Percentiles rank a stretch among this genome's conserved stretches.
Conservation (phyloP, 768 basidiomycete genomes). For the Serendipita vermifera region DNA sequence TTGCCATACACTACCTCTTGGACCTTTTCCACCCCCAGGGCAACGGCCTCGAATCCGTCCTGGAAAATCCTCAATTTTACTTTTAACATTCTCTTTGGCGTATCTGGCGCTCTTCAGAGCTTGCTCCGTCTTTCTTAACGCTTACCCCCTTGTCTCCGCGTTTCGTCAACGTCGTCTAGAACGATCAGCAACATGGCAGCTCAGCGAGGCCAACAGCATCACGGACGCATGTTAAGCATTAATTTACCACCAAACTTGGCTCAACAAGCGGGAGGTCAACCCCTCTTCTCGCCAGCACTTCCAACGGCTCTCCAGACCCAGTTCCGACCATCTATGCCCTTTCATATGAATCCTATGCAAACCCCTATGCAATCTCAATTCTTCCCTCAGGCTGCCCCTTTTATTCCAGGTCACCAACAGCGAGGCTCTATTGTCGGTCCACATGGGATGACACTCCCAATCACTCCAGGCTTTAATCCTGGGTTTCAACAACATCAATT, state of each 20-base stretch:
- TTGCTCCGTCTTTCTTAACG: too few relatives aligned
- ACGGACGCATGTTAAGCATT: not conserved
- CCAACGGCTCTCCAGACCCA: slow-evolving; percentile 46
- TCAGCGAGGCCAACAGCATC: not conserved
- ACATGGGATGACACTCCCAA: slow-evolving; percentile 52
- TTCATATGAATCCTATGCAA: slow-evolving; percentile 32
- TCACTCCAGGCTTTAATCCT: slow-evolving; percentile 23
- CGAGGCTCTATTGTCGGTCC: slow-evolving; percentile 27
- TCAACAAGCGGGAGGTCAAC: slow-evolving; percentile 13
- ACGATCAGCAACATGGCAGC: not conserved
- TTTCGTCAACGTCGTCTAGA: too few relatives aligned
- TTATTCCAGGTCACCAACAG: slow-evolving; percentile 38
- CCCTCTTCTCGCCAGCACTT: slow-evolving; percentile 51
- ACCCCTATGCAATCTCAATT: slow-evolving; percentile 59
- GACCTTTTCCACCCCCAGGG: too few relatives aligned
- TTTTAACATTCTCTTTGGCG: too few relatives aligned
- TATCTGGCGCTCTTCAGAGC: too few relatives aligned
- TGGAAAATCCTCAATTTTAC: too few relatives aligned
- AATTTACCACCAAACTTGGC: not conserved
- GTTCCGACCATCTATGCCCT: slow-evolving; percentile 28
- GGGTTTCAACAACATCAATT: slow-evolving; percentile 47
- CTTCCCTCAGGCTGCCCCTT: slow-evolving; percentile 36
- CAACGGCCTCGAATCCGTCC: too few relatives aligned
- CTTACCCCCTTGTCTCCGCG: too few relatives aligned
- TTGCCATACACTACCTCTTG: too few relatives aligned